Conservation (phyloP, 805 yeast genomes). For the Lachancea lanzarotensis region DNA sequence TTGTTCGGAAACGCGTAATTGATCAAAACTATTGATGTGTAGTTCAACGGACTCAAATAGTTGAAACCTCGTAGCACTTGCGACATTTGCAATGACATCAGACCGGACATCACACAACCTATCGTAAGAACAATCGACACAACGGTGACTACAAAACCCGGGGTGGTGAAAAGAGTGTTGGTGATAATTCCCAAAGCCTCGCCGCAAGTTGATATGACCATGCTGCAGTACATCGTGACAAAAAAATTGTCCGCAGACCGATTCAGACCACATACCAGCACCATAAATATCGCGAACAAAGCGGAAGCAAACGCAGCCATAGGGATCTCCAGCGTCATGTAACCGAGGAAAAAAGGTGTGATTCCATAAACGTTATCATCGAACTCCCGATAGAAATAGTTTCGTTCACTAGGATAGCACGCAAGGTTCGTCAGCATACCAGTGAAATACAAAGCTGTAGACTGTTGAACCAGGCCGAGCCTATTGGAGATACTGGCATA, state of each 20-base stretch:
- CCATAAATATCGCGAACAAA: constrained; percentile 51
- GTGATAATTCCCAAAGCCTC: constrained; percentile 80
- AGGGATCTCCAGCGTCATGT: constrained; percentile 30
- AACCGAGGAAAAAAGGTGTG: constrained; percentile 47
- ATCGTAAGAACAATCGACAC: constrained; percentile 60
- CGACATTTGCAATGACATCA: constrained; percentile 74
- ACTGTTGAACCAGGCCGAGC: constrained; percentile 70
- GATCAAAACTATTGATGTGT: constrained; percentile 56
- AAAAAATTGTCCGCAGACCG: constrained; percentile 62
- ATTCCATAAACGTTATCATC: constrained; percentile 66
- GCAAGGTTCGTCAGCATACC: constrained; percentile 78
- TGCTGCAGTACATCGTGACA: constrained; percentile 47
- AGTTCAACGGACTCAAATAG: constrained; percentile 72
- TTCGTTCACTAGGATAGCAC: constrained; percentile 65
- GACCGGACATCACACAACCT: constrained; percentile 79
- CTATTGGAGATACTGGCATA: constrained; percentile 54
- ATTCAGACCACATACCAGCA: constrained; percentile 68
- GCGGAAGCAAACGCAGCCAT: constrained; percentile 15
- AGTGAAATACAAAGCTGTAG: constrained; percentile 63
- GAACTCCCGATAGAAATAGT: constrained; percentile 72
- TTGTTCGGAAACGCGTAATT: constrained; percentile 50
- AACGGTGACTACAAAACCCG: constrained; percentile 75
- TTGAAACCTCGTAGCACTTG: constrained; percentile 61
- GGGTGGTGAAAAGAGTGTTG: constrained; percentile 62
- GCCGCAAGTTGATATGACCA: constrained; percentile 62